phyloP scores from a whole-genome alignment of 169 alveolate species.

The Cryptosporidium xiaoi region DNA sequence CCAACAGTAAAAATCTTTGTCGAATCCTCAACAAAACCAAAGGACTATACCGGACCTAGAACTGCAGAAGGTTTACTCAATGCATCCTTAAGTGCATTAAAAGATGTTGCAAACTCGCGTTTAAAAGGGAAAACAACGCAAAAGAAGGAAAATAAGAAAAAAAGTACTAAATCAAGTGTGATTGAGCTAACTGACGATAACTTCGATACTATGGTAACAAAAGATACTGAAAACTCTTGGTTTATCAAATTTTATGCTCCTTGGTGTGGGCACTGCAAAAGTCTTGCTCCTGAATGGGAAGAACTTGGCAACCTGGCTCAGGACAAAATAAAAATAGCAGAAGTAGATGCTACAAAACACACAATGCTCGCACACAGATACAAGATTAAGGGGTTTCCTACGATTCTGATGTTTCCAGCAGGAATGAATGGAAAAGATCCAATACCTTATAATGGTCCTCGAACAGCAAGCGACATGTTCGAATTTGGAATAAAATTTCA shows the following conservation, averaged over 20 bases:
- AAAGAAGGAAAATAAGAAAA: constrained; percentile 64
- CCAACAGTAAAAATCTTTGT: constrained; percentile 90
- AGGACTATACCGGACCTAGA: constrained; percentile 76
- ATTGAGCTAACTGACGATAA: constrained; percentile 80
- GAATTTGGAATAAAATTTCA: constrained; percentile 84
- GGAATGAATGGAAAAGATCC: constrained; percentile 87
- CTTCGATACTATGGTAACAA: constrained; percentile 79
- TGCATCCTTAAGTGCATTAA: constrained; percentile 80
- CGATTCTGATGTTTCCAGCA: constrained; percentile 92
- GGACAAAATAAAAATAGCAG: constrained; percentile 81
- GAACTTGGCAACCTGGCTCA: constrained; percentile 91
- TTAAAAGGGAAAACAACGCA: constrained; percentile 67
- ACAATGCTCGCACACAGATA: constrained; percentile 82
- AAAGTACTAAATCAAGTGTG: constrained; percentile 76
- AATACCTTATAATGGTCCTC: constrained; percentile 84
- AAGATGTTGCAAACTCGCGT: constrained; percentile 79
- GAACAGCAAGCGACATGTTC: constrained; percentile 87
- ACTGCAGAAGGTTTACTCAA: constrained; percentile 76
- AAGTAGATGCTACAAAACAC: constrained; percentile 85
- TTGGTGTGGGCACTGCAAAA: constrained; percentile 98
- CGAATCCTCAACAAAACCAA: constrained; percentile 65
- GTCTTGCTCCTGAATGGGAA: constrained; percentile 95
- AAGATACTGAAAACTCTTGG: constrained; percentile 83
- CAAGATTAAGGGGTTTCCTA: constrained; percentile 94
- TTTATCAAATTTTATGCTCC: constrained; percentile 93